Conservation (phyloP, 768 basidiomycete species). For the Kwoniella dejecticola region DNA sequence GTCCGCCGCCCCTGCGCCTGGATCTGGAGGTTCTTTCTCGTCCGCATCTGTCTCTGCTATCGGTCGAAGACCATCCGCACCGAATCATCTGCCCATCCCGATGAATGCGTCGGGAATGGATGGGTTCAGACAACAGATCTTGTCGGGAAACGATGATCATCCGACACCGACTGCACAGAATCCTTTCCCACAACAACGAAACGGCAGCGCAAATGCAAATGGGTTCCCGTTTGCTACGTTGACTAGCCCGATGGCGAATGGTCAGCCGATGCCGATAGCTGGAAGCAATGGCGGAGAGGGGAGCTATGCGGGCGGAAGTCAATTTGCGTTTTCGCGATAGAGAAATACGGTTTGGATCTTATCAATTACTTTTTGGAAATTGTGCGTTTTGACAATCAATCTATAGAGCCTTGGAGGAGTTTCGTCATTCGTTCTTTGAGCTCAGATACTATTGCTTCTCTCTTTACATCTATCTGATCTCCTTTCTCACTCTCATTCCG, state of each 20-base stretch:
- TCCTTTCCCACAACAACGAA: conserved; percentile 26
- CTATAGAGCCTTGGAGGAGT: no score
- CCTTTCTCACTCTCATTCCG: no score
- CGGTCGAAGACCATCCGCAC: conserved; percentile 28
- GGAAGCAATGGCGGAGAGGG: conserved; percentile 9
- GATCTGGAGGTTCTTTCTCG: no score
- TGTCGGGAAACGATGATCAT: conserved; percentile 29
- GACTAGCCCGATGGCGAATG: conserved; percentile 22
- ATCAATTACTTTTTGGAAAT: no score
- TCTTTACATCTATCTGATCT: no score
- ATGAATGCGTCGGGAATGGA: not conserved
- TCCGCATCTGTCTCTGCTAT: conserved; percentile 6
- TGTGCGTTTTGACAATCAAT: no score
- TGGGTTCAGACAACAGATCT: conserved; percentile 23
- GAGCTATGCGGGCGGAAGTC: conserved; percentile 6
- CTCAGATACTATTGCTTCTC: no score
- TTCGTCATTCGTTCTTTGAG: no score
- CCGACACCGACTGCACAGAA: conserved; percentile 44
- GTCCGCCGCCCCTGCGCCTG: no score
- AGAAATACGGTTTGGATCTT: no score
- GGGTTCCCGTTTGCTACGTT: conserved; percentile 25
- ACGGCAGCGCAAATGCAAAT: no score
- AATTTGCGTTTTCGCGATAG: conserved; percentile 39
- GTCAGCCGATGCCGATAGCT: not conserved
- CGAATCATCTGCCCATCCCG: conserved; percentile 37